Evolutionary conservation across 192 early-diverging fungal genomes (phyloP), one percentile per base, ranked within the genome.

Genomic region (Thamnidium elegans): DNA sequence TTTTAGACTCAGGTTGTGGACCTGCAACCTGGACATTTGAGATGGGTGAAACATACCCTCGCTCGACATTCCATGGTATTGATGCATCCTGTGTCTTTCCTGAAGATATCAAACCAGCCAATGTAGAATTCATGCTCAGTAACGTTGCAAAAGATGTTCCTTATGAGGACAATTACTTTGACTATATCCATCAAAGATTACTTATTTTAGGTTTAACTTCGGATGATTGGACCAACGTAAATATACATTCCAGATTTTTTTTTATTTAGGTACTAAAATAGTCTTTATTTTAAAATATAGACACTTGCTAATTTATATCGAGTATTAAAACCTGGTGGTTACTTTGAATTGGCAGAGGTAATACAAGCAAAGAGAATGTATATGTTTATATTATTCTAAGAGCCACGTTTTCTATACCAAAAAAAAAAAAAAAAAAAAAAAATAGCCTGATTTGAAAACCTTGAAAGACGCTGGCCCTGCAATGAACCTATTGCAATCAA

Each of bases 41-140:
- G 54, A 78, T 84, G 75, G 79, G 80, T 11, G 73, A 77, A 17
- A 78, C 74, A 13, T 77, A 74, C 55, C 77, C 79, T 32, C 58
- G 69, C 21, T 69, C 72, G 21, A 72, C 66, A 4, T 82, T 84
- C 23, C 67, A 72, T 53, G 83, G 80, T 2, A 63, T 80, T 31
- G 83, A 84, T 21, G 80, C 79, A 9, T 69, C 73, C 5, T 46
- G 63, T 4, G 63, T 73, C 15, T 79, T 69, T 48, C 69, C 73
- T 11, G 34, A 58, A n/a, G 50, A 45, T 20, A 69, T 70, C 46
- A 63, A 69, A 15, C 71, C 68, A 4, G 39, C 44, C 13, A 73
- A 73, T 30, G 31, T 50, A 13, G 19, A 23, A 30, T 70, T 73
- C n/a, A 10, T 44, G 6, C 26, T 62, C n/a, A 55, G 42, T 13